Base-by-base conservation (phyloP, 192 early-diverging fungal species). In the Coemansia sp. region DNA sequence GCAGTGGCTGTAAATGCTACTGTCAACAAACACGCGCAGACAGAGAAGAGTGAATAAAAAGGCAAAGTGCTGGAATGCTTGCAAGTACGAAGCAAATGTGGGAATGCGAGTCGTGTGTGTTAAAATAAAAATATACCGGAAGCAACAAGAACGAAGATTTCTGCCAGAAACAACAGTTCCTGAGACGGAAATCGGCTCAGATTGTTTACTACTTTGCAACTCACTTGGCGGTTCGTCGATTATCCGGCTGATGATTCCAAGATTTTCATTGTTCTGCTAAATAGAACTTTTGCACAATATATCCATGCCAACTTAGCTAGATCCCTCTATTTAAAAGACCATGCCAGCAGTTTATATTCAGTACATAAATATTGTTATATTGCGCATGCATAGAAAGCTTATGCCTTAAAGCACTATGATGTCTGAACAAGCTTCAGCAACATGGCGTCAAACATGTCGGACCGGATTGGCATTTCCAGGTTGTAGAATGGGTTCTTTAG, bases 401-500 rank as follows among this genome's bases (percentile, higher is more conserved):
- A 42, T 15, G 15, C 11, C 12, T 42, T 5, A 42, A 20, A 48
- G 18, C 5, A 6, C 46, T 48, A 48, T 17, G 46, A n/a, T 15
- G 46, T 40, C 56, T 80, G 64, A 2, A 80, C 67, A 5, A 75
- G 72, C 54, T 80, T 64, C 23, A 48, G 56, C 38, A 98, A 61
- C 67, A 89, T 85, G 12, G 84, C 55, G 73, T 98, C 97, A 85
- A 98, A 98, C 66, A 95, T 83, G 60, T 99, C 97, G 0, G 89
- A 90, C 17, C 94, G 89, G 65, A 99, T 94, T 23, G 97, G 97
- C 97, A 99, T 99, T 70, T 99, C 97, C 15, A 94, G 89, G 60
- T 88, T 95, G 84, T 97, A 93, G 71, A 99, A 99, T 36, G 97
- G 97, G 67, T 96, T 99, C 84, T 99, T 99, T 88, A 99, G 95